Conservation (phyloP, 2,329 filamentous ascomycete species). For the Penicillium janthinellum region DNA sequence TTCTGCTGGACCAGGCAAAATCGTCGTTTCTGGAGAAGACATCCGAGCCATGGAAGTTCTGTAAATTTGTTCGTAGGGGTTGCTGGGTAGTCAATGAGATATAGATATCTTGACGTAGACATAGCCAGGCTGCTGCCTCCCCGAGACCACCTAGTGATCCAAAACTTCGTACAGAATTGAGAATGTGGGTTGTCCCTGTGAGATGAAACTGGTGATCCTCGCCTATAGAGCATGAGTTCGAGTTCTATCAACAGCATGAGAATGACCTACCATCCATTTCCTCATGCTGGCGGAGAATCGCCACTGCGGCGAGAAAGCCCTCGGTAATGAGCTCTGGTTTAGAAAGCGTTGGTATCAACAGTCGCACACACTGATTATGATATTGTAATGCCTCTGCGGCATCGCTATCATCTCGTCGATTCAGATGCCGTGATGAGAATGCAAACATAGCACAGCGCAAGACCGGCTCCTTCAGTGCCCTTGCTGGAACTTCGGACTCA, state of each 20-base stretch:
- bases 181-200: constrained; percentile 38
- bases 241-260: not conserved
- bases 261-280: constrained; percentile 33
- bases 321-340: constrained; percentile 30
- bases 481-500: constrained; percentile 33
- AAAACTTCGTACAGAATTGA: constrained; percentile 42
- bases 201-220: constrained; percentile 41
- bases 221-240: constrained; percentile 15
- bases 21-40: constrained; percentile 38
- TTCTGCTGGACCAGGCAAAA: constrained; percentile 39
- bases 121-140: constrained; percentile 45
- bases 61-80: constrained; percentile 38
- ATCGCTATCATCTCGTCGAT: constrained; percentile 25
- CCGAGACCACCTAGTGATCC: constrained; percentile 42
- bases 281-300: constrained; percentile 40
- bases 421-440: constrained; percentile 38
- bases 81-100: constrained; percentile 37
- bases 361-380: constrained; percentile 37
- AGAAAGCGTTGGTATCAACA: constrained; percentile 38
- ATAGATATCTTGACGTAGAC: constrained; percentile 44
- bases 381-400: constrained; percentile 35
- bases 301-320: constrained; percentile 36
- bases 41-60: constrained; percentile 37
- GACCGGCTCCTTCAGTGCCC: constrained; percentile 35
- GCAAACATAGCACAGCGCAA: constrained; percentile 37